These are phyloP conservation scores for Trichopus zeylanicus DNA, from an alignment of 116 monocot species.

Conservation along the genomic window DNA sequence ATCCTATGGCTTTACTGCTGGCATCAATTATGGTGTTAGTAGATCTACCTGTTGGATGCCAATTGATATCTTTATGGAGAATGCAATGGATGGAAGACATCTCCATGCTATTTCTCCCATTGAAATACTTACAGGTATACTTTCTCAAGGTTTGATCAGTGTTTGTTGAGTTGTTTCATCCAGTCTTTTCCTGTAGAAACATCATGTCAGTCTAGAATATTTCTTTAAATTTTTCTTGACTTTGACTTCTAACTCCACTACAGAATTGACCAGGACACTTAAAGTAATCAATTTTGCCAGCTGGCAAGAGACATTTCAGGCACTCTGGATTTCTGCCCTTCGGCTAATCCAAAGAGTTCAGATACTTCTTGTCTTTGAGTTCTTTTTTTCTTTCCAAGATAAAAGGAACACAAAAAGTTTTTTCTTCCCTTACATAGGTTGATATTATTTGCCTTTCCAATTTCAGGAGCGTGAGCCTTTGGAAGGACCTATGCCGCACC, in stretches of 20 bases:
- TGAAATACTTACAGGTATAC: constrained; percentile 86
- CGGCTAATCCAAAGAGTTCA: constrained; percentile 76
- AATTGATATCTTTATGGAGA: constrained; percentile 87
- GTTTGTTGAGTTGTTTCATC: too few species aligned
- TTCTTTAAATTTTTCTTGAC: neutral
- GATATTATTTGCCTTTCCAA: neutral
- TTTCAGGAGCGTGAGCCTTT: constrained; percentile 61
- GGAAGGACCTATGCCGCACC: constrained; percentile 83
- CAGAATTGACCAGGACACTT: constrained; percentile 66
- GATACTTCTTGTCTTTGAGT: constrained; percentile 17
- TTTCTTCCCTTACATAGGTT: neutral
- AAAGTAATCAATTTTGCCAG: constrained; percentile 71
- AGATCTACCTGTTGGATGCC: constrained; percentile 61
- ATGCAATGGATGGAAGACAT: constrained; percentile 80
- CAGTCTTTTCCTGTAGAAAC: neutral
- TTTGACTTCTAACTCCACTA: neutral
- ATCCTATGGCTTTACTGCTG: constrained; percentile 18
- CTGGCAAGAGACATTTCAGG: constrained; percentile 95
- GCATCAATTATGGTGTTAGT: constrained; percentile 28
- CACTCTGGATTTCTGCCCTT: constrained; percentile 85
- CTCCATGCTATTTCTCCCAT: constrained; percentile 66
- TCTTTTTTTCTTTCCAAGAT: neutral
- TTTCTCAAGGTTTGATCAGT: too few species aligned
- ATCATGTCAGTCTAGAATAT: neutral
- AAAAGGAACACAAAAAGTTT: neutral